phyloP scores from a whole-genome alignment of 805 yeast genomes.

The Dipodascopsis tothii region DNA sequence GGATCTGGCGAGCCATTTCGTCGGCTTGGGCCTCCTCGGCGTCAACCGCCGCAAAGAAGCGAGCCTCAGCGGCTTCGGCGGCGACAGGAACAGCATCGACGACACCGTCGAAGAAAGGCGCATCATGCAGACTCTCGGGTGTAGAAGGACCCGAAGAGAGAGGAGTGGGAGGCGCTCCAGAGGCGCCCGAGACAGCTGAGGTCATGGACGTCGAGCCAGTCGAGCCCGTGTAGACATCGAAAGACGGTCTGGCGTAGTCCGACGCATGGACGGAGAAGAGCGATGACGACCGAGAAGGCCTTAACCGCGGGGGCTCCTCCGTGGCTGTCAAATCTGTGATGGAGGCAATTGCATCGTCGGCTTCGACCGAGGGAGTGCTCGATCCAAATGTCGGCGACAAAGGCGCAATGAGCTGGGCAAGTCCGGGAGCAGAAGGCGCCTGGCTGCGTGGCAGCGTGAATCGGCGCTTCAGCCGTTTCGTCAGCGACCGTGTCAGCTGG shows the following conservation, averaged over 20 bases:
- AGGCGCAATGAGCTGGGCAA: background rate
- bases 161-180: no score
- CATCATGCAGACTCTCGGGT: conserved; percentile 8
- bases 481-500: conserved; percentile 12
- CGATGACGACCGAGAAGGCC: no score
- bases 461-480: conserved; percentile 14
- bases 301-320: no score
- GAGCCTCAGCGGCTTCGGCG: background rate
- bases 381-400: conserved; percentile 1
- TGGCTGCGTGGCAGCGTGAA: conserved; percentile 14
- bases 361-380: no score
- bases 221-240: background rate
- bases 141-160: conserved; percentile 10
- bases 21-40: conserved; percentile 9
- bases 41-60: background rate
- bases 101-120: conserved; percentile 12
- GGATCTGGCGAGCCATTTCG: conserved; percentile 10
- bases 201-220: background rate
- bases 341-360: no score
- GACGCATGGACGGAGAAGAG: no score
- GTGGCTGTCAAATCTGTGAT: no score
- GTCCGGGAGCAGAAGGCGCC: background rate
- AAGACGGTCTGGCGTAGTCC: no score
- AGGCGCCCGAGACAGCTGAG: background rate
- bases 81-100: background rate